Evolutionary conservation across 768 basidiomycete genomes (phyloP), one percentile per base, ranked within the genome.

Genomic region (Dentipellis fragilis): DNA sequence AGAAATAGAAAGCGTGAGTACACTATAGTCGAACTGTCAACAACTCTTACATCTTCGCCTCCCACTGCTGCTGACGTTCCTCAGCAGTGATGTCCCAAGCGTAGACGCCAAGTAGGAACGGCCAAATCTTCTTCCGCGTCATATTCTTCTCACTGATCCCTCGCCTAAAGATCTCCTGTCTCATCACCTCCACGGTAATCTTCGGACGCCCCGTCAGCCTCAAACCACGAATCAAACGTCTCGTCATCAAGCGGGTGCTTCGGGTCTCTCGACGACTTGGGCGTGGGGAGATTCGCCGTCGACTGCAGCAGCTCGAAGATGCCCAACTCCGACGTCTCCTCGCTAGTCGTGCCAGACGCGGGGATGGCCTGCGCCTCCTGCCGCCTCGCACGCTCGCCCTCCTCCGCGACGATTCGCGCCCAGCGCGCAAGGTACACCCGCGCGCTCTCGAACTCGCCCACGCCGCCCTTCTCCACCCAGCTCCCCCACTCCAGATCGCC

Each of bases 341-440:
- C 83, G 16, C 67, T 76, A 58, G 74, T 74, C 11, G 76, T 71
- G 2, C 73, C 74, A 6, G 79, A 73, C 2, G 82, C 71, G 3
- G 82, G 81, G 11, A 89, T 63, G 0, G 79, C 74, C 65, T 87
- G 85, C 0, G 87, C 82, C 68, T 99, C 96, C 46, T 80, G 78
- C 60, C 84, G 72, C 45, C 96, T 78, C 5, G 93, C 84, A 14
- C 91, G 79, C 68, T 99, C 96, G 16, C 96, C 96, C 67, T 98
- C 96, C 69, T 99, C 96, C 1, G 96, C 96, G 1, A 98, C 96
- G 57, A 93, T 88, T 51, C 94, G 78, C 3, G 96, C 96, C 96
- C 96, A 99, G 35, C 91, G 78, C 10, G 96, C 96, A 9, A 99
- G 80, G 68, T 98, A 98, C 7, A 98, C 90, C 4, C 94, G 78